Percentiles rank a stretch among this genome's conserved stretches.
These are phyloP conservation scores for Mitragyna speciosa DNA, from an alignment of 257 asterid genomes.

Conservation along the genomic window DNA sequence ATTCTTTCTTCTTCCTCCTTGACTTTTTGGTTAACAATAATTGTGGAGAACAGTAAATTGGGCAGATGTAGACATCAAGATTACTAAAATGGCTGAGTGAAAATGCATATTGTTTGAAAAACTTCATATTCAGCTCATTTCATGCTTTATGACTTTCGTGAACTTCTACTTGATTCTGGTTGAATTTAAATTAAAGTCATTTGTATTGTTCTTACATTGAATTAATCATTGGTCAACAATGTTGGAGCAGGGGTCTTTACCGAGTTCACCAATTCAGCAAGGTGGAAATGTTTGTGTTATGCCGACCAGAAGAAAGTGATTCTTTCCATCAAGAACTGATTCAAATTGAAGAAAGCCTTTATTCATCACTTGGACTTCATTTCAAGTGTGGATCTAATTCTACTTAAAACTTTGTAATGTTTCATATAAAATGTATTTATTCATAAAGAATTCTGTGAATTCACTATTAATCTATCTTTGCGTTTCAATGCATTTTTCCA, in stretches of 20 bases:
- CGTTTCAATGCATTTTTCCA: conserved; percentile 19
- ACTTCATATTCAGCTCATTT: no score
- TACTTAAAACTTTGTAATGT: not conserved
- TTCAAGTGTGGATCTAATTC: conserved; percentile 53
- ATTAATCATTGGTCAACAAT: conserved; percentile 18
- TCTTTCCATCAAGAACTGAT: conserved; percentile 75
- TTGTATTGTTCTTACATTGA: conserved; percentile 15
- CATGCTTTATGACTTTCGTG: not conserved
- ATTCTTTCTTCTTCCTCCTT: not conserved
- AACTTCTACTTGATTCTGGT: not conserved
- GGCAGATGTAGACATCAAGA: not conserved
- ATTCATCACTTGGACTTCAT: conserved; percentile 84
- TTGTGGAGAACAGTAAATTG: no score
- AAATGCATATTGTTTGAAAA: not conserved
- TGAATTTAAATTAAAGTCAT: not conserved
- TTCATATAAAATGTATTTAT: not conserved
- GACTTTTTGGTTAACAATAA: not conserved
- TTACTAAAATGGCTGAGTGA: not conserved
- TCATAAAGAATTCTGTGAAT: not conserved
- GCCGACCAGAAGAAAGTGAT: conserved; percentile 88
- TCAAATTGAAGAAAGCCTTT: conserved; percentile 75
- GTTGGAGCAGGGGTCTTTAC: conserved; percentile 77
- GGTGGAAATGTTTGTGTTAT: conserved; percentile 93
- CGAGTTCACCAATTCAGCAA: conserved; percentile 98
- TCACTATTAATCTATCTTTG: not conserved